Evolutionary conservation across 1,284 basidiomycete species (phyloP), one percentile per base, ranked within the genome.

Genomic region (Ustilago cynodontis): DNA sequence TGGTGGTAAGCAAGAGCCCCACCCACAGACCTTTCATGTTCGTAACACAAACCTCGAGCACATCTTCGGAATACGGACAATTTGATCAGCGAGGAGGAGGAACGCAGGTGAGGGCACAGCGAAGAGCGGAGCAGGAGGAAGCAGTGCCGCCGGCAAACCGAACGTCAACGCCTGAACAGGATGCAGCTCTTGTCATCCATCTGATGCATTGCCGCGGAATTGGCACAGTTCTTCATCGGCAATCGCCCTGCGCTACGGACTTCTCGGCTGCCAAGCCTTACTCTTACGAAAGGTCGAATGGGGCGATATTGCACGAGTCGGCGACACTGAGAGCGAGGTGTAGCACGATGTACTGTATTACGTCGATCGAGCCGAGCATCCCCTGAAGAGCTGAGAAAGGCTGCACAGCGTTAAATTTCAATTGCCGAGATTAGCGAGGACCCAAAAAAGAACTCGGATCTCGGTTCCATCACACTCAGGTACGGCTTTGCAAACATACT

Each of bases 151-250:
- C 47, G 47, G 47, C 47, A 49, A 49, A 49, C 47, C 47, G n/a
- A n/a, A n/a, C 47, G 28, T 49, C 47, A 33, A 33, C 22, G 20
- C 43, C 9, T 54, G 24, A 28, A 47, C 56, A 58, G 43, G 55
- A 43, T 45, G 41, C 56, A 58, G 47, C 24, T 49, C 47, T 49
- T 16, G 47, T 49, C 47, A 26, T 49, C 26, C 22, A 14, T 10
- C n/a, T 18, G 39, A 54, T 54, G 35, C 50, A 52, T 52, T 52
- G 50, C 50, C 50, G 50, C 50, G 50, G 50, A 52, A 28, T 9
- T 33, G 31, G 6, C 5, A 52, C 16, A 16, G 28, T 7, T 10
- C 28, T 10, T 28, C 24, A 26, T 16, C 47, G 24, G 28, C 50
- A 33, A 18, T 51, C 26, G 31, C 29, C n/a, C 31, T 28, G 26